phyloP scores from a whole-genome alignment of 768 basidiomycete species.

The Pulveroboletus ravenelii region DNA sequence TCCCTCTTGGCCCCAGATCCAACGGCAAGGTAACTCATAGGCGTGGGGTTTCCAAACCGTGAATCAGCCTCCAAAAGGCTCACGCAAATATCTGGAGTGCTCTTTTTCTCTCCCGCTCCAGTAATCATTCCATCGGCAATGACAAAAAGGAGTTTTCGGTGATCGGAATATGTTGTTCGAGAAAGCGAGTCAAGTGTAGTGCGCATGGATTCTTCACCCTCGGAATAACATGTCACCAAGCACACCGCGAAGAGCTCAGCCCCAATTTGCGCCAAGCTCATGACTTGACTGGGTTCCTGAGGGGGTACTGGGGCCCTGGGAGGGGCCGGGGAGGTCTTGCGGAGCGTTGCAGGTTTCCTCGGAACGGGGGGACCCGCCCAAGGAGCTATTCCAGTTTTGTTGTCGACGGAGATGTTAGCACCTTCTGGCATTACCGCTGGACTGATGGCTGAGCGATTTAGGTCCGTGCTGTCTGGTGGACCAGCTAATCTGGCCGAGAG shows the following conservation, averaged over 20 bases:
- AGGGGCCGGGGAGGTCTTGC: slow-evolving; percentile 37
- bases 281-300: slow-evolving; percentile 43
- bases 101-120: slow-evolving; percentile 90
- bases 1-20: slow-evolving; percentile 85
- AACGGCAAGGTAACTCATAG: slow-evolving; percentile 91
- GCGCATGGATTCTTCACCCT: slow-evolving; percentile 88
- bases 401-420: slow-evolving; percentile 91
- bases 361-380: slow-evolving; percentile 67
- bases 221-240: slow-evolving; percentile 96
- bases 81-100: slow-evolving; percentile 97
- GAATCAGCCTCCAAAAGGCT: slow-evolving; percentile 87
- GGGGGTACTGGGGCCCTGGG: slow-evolving; percentile 43
- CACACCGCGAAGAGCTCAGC: slow-evolving; percentile 93
- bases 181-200: slow-evolving; percentile 94
- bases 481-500: slow-evolving; percentile 77
- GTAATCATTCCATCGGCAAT: slow-evolving; percentile 99
- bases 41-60: slow-evolving; percentile 91
- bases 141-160: slow-evolving; percentile 86
- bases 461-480: slow-evolving; percentile 63
- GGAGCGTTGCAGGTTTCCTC: slow-evolving; percentile 46
- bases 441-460: slow-evolving; percentile 82
- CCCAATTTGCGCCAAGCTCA: slow-evolving; percentile 88
- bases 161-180: slow-evolving; percentile 83
- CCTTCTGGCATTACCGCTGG: slow-evolving; percentile 96
- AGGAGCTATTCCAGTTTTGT: slow-evolving; percentile 86